Conservation (phyloP, 2,329 filamentous ascomycete species). For the Cryphonectria parasitica region DNA sequence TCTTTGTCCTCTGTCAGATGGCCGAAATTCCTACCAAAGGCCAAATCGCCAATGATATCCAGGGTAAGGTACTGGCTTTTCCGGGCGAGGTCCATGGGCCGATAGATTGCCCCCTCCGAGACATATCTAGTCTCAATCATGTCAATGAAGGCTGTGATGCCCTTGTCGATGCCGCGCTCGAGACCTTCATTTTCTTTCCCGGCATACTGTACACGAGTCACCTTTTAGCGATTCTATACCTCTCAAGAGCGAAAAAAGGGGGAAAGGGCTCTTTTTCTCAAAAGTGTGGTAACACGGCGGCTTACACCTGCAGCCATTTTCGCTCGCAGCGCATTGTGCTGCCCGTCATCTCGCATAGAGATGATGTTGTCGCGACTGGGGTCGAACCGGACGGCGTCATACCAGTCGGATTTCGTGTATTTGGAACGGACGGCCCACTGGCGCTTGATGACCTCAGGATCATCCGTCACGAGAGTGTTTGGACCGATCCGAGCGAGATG, state of each 20-base stretch:
- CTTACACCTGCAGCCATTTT: conserved; percentile 50
- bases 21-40: conserved; percentile 53
- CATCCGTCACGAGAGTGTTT: conserved; percentile 36
- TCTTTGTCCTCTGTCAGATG: conserved; percentile 51
- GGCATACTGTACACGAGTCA: conserved; percentile 31
- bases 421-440: conserved; percentile 43
- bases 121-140: conserved; percentile 49
- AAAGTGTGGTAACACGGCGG: conserved; percentile 23
- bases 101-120: conserved; percentile 36
- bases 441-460: conserved; percentile 35
- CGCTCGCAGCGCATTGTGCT: conserved; percentile 45
- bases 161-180: conserved; percentile 34
- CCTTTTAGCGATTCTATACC: conserved; percentile 17
- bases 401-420: conserved; percentile 43
- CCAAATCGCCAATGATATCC: conserved; percentile 57
- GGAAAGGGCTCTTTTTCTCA: conserved; percentile 5
- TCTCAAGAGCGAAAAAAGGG: not conserved
- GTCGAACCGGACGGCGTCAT: conserved; percentile 43
- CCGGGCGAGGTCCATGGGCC: conserved; percentile 52
- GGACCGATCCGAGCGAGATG: conserved; percentile 35
- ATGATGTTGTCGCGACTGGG: conserved; percentile 43
- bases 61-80: conserved; percentile 58
- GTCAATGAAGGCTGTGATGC: conserved; percentile 34
- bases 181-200: conserved; percentile 37
- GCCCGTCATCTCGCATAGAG: conserved; percentile 40